These are phyloP conservation scores for Juncus inflexus DNA, from an alignment of 176 grass and related monocot species.

Conservation along the genomic window DNA sequence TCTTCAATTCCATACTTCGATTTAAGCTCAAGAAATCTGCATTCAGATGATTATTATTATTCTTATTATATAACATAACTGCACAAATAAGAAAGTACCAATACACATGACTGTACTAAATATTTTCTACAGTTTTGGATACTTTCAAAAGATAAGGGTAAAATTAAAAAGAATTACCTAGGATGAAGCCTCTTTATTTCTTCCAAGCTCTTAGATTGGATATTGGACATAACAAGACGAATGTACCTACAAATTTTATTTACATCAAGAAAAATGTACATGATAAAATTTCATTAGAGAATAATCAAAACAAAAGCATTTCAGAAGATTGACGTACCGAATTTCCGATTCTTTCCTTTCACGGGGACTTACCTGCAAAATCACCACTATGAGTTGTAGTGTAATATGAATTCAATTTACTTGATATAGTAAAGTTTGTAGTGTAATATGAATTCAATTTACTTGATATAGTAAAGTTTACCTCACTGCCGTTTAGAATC, in stretches of 20 bases:
- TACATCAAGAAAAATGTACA: neutral
- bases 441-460: no score
- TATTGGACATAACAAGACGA: slow-evolving; percentile 75
- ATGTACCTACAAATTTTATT: slow-evolving; percentile 50
- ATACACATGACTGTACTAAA: no score
- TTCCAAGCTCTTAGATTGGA: slow-evolving; percentile 46
- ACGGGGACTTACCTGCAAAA: slow-evolving; percentile 63
- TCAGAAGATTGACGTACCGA: slow-evolving; percentile 47
- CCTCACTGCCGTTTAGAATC: slow-evolving; percentile 81
- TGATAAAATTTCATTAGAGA: neutral
- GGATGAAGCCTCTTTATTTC: slow-evolving; percentile 67
- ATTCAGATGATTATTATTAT: no score
- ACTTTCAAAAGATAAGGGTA: neutral
- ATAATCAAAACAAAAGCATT: neutral
- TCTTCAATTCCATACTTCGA: slow-evolving; percentile 76
- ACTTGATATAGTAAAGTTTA: slow-evolving; percentile 29
- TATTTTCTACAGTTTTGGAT: no score
- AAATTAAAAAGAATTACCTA: slow-evolving; percentile 42
- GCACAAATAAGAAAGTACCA: no score
- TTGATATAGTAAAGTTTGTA: no score
- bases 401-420: no score
- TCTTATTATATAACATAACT: no score
- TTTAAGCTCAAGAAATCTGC: slow-evolving; percentile 76
- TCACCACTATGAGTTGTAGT: neutral
- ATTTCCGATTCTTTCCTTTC: slow-evolving; percentile 95